phyloP scores from a whole-genome alignment of 129 eudicot species.

The Chrysanthemum makinoi region DNA sequence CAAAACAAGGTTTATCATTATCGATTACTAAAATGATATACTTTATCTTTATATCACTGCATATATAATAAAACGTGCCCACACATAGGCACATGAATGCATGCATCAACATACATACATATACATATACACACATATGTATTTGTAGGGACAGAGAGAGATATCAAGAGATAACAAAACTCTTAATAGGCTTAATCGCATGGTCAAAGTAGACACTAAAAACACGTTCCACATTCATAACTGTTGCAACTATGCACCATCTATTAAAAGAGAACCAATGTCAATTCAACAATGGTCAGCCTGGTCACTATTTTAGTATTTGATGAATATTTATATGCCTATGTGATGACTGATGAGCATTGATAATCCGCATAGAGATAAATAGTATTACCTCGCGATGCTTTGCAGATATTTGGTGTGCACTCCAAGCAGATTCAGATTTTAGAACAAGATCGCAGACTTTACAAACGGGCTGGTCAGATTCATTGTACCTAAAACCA shows the following conservation, averaged over 20 bases:
- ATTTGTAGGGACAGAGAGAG: too few species aligned
- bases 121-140: too few species aligned
- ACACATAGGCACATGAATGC: not conserved
- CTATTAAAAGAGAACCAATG: not conserved
- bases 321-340: slow-evolving; percentile 1
- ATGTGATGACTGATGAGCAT: slow-evolving; percentile 1
- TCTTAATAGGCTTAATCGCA: too few species aligned
- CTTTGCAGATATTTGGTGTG: slow-evolving; percentile 84
- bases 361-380: not conserved
- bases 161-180: too few species aligned
- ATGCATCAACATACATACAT: not conserved
- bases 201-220: too few species aligned
- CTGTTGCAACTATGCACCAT: not conserved
- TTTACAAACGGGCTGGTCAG: slow-evolving; percentile 80
- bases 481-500: slow-evolving; percentile 78
- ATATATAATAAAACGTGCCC: not conserved
- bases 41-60: slow-evolving; percentile 13
- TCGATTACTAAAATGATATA: not conserved
- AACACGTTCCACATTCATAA: too few species aligned
- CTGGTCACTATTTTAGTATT: not conserved
- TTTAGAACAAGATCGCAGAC: slow-evolving; percentile 83
- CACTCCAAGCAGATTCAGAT: slow-evolving; percentile 82
- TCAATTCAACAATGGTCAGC: not conserved
- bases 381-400: slow-evolving; percentile 71
- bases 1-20: not conserved